Conservation (phyloP, 2,329 filamentous ascomycete species). For the Sarocladiaceae sp. region DNA sequence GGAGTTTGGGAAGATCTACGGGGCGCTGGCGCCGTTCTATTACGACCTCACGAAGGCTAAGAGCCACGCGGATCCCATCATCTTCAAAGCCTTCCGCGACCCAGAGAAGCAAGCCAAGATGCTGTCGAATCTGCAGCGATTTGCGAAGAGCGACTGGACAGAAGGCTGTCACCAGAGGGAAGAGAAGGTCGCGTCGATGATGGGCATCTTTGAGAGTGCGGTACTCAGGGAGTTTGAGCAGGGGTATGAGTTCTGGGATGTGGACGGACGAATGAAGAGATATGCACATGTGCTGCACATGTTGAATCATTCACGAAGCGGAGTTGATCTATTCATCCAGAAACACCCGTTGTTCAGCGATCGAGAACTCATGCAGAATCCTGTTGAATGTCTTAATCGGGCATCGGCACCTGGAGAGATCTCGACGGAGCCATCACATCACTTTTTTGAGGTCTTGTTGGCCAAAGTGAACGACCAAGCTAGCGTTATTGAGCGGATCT, state of each 20-base stretch:
- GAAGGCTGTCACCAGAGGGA: slow-evolving; percentile 68
- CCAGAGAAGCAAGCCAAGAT: slow-evolving; percentile 90
- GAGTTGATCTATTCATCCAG: slow-evolving; percentile 80
- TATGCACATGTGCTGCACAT: slow-evolving; percentile 83
- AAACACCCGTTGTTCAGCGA: slow-evolving; percentile 82
- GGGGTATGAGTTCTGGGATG: slow-evolving; percentile 83
- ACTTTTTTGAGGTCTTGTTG: slow-evolving; percentile 74
- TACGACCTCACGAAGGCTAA: slow-evolving; percentile 69
- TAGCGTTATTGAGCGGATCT: slow-evolving; percentile 74
- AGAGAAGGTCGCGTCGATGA: slow-evolving; percentile 69
- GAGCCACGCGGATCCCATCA: slow-evolving; percentile 72
- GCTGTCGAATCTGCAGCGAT: slow-evolving; percentile 73
- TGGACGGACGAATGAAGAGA: slow-evolving; percentile 81
- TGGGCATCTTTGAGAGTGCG: slow-evolving; percentile 82
- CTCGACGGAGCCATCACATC: slow-evolving; percentile 72
- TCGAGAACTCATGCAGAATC: slow-evolving; percentile 60
- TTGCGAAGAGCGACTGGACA: slow-evolving; percentile 76
- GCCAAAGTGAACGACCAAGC: slow-evolving; percentile 79
- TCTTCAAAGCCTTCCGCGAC: slow-evolving; percentile 78
- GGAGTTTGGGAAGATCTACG: slow-evolving; percentile 88
- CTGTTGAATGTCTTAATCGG: slow-evolving; percentile 77
- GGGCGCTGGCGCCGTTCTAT: slow-evolving; percentile 85
- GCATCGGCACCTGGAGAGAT: slow-evolving; percentile 59
- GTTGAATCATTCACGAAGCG: slow-evolving; percentile 75
- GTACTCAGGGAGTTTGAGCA: slow-evolving; percentile 90